Evolutionary conservation across 257 asterid species (phyloP).

Genomic region (Dorcoceras hygrometricum): DNA sequence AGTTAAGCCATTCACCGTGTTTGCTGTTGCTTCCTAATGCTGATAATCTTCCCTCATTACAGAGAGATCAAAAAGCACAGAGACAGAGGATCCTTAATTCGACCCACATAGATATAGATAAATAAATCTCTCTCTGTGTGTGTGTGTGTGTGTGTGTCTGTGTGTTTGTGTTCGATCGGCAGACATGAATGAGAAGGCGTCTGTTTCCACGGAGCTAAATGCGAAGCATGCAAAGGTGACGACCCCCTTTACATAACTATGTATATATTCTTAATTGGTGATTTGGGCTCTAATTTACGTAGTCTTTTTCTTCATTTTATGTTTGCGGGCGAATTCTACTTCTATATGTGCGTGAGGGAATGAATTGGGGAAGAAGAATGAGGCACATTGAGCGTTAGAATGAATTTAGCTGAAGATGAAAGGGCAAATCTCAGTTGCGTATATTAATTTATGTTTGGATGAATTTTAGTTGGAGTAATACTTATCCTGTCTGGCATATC

Average conservation of each 20-base stretch:
- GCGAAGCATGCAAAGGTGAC: constrained; percentile 76
- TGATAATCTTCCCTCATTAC: constrained; percentile 4
- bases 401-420: background rate
- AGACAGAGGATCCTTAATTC: constrained; percentile 16
- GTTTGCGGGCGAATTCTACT: background rate
- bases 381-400: background rate
- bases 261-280: background rate
- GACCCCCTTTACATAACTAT: background rate
- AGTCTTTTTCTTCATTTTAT: background rate
- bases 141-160: constrained; percentile 12
- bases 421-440: background rate
- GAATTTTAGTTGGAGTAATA: constrained; percentile 9
- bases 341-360: background rate
- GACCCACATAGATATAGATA: no score
- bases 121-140: constrained; percentile 26
- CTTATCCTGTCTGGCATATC: background rate
- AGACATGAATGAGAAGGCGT: constrained; percentile 75
- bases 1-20: constrained; percentile 29
- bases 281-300: constrained; percentile 2
- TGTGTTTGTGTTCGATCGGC: background rate
- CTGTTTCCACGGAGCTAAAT: constrained; percentile 80
- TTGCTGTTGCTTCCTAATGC: constrained; percentile 6
- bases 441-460: background rate
- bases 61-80: constrained; percentile 7
- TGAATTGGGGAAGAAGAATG: background rate